Conservation (phyloP, 306 rosid genomes). For the Sophora flavescens region DNA sequence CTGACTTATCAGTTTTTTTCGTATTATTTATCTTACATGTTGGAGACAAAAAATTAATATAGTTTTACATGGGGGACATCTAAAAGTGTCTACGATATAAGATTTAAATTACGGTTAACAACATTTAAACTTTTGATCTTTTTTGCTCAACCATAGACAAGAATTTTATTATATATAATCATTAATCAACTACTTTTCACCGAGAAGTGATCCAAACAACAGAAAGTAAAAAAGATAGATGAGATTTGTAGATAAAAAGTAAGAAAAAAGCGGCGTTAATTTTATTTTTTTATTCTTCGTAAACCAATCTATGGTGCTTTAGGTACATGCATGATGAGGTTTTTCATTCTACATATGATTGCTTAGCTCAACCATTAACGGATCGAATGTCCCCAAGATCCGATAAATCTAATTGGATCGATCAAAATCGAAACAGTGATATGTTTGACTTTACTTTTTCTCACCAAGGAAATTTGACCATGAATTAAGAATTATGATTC, state of each 20-base stretch:
- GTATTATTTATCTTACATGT: background rate
- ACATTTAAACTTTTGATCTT: background rate
- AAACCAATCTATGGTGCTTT: background rate
- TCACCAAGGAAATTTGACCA: constrained; percentile 21
- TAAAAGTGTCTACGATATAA: background rate
- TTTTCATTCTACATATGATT: background rate
- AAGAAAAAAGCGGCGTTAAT: background rate
- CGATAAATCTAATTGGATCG: constrained; percentile 44
- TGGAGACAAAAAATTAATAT: background rate
- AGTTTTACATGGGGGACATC: background rate
- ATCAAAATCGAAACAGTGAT: constrained; percentile 14
- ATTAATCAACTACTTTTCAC: constrained; percentile 19
- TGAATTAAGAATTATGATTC: constrained; percentile 1
- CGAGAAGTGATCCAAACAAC: background rate
- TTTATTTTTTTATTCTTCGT: background rate
- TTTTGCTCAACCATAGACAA: background rate
- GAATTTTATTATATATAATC: background rate
- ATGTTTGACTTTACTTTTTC: constrained; percentile 18
- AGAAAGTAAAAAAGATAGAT: background rate
- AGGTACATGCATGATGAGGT: background rate
- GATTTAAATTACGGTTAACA: background rate
- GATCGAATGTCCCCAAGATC: constrained; percentile 32
- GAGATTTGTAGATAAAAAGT: background rate
- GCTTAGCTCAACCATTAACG: constrained; percentile 10
- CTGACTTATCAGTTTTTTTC: background rate